Evolutionary conservation across 441 rosid species (phyloP), one percentile per base, ranked within the genome.

Genomic region (Mallotus repandus): DNA sequence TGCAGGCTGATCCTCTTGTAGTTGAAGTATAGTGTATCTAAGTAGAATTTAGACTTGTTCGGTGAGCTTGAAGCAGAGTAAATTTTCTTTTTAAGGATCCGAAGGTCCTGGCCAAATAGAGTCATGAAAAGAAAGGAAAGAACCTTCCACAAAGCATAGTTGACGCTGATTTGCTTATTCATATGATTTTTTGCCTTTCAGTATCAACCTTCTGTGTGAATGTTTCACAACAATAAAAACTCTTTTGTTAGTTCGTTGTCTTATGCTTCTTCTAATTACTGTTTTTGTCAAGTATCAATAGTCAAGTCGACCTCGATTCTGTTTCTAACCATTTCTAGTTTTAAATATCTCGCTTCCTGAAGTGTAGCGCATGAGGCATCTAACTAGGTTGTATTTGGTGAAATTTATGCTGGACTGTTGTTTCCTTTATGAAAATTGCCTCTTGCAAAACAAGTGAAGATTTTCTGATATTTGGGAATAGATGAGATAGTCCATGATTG

Each of bases 101-200:
- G 7, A 71, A 32, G 66, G 19, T 43, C 22, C 19, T 52, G 52
- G 14, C 50, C 3, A n/a, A 15, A 63, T 14, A 16, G 22, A 72
- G 15, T 43, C 15, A 0, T 5, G 32, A 49, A 12, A 49, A 12
- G 11, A 49, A 11, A 49, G 1, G 11, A 11, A 49, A 14, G 14
- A 3, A 63, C 63, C 71, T 29, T 67, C 12, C 14, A 60, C 15
- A 48, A 74, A 49, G 60, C 46, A n/a, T 21, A 19, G 19, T 57
- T 60, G 68, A 74, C 49, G 45, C 59, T 68, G 21, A 35, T 52
- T 43, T 66, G 53, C 62, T 41, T 52, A 60, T 29, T 19, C 18
- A 52, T 21, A 62, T 61, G 54, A 18, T n/a, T n/a, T n/a, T 38
- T 60, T 64, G 54, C 22, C 18, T 45, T 64, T 16, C 46, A 43